Base-by-base conservation (phyloP, 192 early-diverging fungal genomes). In the Coemansia sp. region DNA sequence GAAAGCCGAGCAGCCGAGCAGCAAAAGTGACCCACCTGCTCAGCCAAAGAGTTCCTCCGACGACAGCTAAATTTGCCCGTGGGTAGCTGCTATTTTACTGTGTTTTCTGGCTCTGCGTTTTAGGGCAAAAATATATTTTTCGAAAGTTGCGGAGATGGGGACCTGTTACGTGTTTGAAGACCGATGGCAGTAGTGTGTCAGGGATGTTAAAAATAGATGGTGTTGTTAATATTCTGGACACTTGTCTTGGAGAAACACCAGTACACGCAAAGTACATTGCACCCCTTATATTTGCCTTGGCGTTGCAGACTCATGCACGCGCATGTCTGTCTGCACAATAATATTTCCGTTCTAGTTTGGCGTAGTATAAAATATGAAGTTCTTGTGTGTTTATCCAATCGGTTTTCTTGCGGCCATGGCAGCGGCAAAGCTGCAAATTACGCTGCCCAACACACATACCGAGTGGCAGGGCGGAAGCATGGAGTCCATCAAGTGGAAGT, bases 401-500 rank as follows among this genome's bases (percentile, higher is more conserved):
- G 30, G 56, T n/a, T 10, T 67, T 16, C n/a, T 71, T 23, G 65
- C 64, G 19, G 62, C 58, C 16, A 55, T 61, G 3, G 65, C 65
- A 9, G 42, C 66, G 25, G 75, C 75, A 25, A 71, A 60, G 42
- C 58, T 78, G 38, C 75, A 78, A 48, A 64, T 78, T 28, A 70
- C 62, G 27, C 54, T 78, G 42, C 75, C 75, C 18, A 78, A 78
- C 50, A 44, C 65, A 38, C 75, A 78, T 21, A 78, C 75, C 0
- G 65, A 78, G 50, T 78, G 75, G 75, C 61, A 64, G 29, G 65
- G 69, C 5, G 75, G 75, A 18, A 58, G 40, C 23, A 40, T 62
- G n/a, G 68, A 71, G 46, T 16, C 62, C 2, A 64, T 78, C 53
- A 71, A 57, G 28, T 78, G 75, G 75, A 78, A 71, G 75, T 71